Evolutionary conservation across 306 rosid species (phyloP).

Genomic region (Ochetophila trinervis): DNA sequence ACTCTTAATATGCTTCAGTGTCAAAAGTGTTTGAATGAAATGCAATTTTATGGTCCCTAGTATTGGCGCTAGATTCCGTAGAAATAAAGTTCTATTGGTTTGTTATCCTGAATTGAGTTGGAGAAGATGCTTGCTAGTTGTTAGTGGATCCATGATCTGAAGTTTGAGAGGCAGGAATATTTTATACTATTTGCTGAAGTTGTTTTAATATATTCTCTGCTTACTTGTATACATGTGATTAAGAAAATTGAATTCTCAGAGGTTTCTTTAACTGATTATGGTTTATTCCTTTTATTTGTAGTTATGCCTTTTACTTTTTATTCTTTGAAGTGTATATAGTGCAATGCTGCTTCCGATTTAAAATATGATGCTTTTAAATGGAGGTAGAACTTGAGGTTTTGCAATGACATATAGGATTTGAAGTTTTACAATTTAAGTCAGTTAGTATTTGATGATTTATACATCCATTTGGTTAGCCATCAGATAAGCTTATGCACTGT

Average conservation of each 20-base stretch:
- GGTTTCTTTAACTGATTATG: neutral
- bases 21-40: neutral
- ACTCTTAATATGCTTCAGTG: neutral
- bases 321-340: neutral
- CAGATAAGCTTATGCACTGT: conserved; percentile 17
- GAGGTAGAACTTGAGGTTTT: neutral
- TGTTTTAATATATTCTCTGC: neutral
- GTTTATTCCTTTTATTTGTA: neutral
- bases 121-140: neutral
- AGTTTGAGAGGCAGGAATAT: too few species aligned
- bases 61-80: too few species aligned
- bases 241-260: neutral
- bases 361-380: neutral
- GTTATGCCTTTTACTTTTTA: neutral
- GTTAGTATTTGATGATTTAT: conserved; percentile 2
- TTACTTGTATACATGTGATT: neutral
- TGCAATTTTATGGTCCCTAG: neutral
- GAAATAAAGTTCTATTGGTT: neutral
- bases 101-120: neutral
- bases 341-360: neutral
- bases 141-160: too few species aligned
- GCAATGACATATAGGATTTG: neutral
- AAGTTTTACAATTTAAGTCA: neutral
- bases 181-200: too few species aligned
- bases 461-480: neutral